Conservation (phyloP, 495 filamentous ascomycete genomes). For the Lophium mytilinum region DNA sequence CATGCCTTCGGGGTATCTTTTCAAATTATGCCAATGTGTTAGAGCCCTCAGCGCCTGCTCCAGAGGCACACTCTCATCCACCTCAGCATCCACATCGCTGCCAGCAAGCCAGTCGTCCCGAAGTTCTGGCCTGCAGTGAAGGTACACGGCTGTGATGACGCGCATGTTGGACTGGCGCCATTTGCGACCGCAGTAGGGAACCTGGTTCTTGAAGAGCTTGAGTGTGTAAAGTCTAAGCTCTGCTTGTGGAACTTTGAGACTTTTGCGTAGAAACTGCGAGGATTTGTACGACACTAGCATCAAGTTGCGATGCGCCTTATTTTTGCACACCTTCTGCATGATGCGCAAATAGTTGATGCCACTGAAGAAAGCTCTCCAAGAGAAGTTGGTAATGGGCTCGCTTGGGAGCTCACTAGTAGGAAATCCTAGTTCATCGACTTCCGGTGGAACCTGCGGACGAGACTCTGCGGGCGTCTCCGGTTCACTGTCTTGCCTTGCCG, state of each 20-base stretch:
- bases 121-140: constrained; percentile 85
- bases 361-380: constrained; percentile 88
- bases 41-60: constrained; percentile 82
- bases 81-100: constrained; percentile 80
- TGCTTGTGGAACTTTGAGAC: constrained; percentile 81
- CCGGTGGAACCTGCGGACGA: constrained; percentile 46
- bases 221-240: constrained; percentile 86
- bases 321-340: constrained; percentile 93
- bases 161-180: constrained; percentile 98
- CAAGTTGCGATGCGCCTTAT: constrained; percentile 88
- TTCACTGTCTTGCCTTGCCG: neutral
- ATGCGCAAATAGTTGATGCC: constrained; percentile 88
- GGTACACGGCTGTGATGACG: constrained; percentile 91
- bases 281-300: constrained; percentile 92
- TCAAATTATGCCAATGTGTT: constrained; percentile 88
- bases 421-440: constrained; percentile 84
- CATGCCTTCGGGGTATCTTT: constrained; percentile 73
- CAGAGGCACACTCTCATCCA: constrained; percentile 82
- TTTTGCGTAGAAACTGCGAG: constrained; percentile 77
- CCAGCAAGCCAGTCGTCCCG: constrained; percentile 94
- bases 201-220: constrained; percentile 96
- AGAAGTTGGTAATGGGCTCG: constrained; percentile 81
- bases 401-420: constrained; percentile 51
- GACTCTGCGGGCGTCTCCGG: constrained; percentile 2
- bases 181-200: constrained; percentile 94